Percentiles rank a stretch among this genome's conserved stretches.
Evolutionary conservation across 768 basidiomycete species (phyloP).

Genomic region (Tylopilus intermedius): DNA sequence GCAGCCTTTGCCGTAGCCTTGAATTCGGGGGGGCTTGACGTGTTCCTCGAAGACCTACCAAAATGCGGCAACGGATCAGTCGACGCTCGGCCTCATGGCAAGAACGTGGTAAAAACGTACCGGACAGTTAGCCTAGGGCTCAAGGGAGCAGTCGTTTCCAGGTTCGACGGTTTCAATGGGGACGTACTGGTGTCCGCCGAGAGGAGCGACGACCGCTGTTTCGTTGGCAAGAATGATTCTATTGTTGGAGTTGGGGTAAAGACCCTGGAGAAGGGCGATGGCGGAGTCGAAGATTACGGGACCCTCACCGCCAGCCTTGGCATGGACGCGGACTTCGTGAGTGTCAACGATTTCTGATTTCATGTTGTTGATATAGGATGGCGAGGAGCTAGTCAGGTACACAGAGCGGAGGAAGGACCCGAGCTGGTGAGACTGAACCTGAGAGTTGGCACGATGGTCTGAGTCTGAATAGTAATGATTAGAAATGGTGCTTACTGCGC

Average conservation of each 20-base stretch:
- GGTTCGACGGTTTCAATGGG: slow-evolving; percentile 88
- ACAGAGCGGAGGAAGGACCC: slow-evolving; percentile 57
- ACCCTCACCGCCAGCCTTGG: slow-evolving; percentile 82
- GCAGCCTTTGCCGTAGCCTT: slow-evolving; percentile 55
- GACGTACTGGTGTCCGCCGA: slow-evolving; percentile 83
- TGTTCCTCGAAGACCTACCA: slow-evolving; percentile 61
- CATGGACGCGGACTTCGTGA: slow-evolving; percentile 66
- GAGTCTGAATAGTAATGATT: neutral
- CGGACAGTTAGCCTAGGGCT: slow-evolving; percentile 69
- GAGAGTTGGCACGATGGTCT: neutral
- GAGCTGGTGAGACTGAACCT: slow-evolving; percentile 67
- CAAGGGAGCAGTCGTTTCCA: slow-evolving; percentile 73
- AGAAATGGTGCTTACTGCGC: slow-evolving; percentile 46
- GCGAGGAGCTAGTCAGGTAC: slow-evolving; percentile 62
- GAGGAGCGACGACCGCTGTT: slow-evolving; percentile 62
- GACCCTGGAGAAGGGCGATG: slow-evolving; percentile 77
- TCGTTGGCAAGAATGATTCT: slow-evolving; percentile 77
- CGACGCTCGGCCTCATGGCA: neutral
- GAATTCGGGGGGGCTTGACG: slow-evolving; percentile 59
- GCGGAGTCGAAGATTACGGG: slow-evolving; percentile 84
- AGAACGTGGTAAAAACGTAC: slow-evolving; percentile 29
- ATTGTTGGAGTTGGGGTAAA: slow-evolving; percentile 71
- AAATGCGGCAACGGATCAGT: slow-evolving; percentile 11
- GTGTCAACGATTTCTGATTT: slow-evolving; percentile 66
- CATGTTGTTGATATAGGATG: slow-evolving; percentile 65